phyloP scores from a whole-genome alignment of 108 stramenopile species.

The Poteriospumella lacustris region DNA sequence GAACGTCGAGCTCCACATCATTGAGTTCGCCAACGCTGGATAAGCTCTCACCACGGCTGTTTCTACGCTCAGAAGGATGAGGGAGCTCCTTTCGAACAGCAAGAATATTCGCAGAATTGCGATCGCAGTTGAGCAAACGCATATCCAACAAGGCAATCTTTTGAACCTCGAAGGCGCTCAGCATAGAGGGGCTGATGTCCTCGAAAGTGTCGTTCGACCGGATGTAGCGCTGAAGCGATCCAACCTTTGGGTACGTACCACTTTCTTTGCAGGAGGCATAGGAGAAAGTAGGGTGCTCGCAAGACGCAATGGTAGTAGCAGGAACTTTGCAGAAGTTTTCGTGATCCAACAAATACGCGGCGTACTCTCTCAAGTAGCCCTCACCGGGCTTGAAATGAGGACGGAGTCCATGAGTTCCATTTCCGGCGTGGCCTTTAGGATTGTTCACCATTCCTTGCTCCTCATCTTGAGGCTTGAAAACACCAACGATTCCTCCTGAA shows the following conservation, averaged over 20 bases:
- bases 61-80: background rate
- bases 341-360: conserved; percentile 89
- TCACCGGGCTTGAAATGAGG: conserved; percentile 86
- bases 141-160: conserved; percentile 94
- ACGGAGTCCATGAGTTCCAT: conserved; percentile 55
- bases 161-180: conserved; percentile 80
- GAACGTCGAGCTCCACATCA: background rate
- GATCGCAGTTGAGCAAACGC: conserved; percentile 89
- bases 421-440: conserved; percentile 50
- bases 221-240: conserved; percentile 85
- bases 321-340: conserved; percentile 74
- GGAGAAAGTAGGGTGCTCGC: conserved; percentile 78
- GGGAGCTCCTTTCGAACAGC: background rate
- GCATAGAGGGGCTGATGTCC: conserved; percentile 74
- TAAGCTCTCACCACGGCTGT: background rate
- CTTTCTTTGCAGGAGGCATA: conserved; percentile 34
- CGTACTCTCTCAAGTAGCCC: conserved; percentile 88
- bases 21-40: background rate
- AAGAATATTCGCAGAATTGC: conserved; percentile 83
- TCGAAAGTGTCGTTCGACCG: conserved; percentile 80
- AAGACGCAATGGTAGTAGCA: conserved; percentile 88
- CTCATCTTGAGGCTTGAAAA: conserved; percentile 96
- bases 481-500: conserved; percentile 69
- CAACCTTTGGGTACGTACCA: conserved; percentile 66
- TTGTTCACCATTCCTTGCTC: conserved; percentile 96